Percentiles rank a stretch among this genome's conserved stretches.
phyloP scores from a whole-genome alignment of 768 basidiomycete genomes.

The Phlegmacium glaucopus region DNA sequence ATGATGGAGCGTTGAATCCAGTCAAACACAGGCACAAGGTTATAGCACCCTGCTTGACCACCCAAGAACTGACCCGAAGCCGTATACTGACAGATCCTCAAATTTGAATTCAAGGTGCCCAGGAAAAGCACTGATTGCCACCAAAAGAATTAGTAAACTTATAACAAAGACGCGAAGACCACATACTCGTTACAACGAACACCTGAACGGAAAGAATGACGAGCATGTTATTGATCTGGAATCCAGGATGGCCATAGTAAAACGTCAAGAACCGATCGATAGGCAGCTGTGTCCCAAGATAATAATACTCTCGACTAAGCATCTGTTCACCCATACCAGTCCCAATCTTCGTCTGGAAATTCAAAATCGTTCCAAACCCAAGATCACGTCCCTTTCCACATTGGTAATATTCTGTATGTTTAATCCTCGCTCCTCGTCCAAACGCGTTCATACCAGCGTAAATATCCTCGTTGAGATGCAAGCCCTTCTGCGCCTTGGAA shows the following conservation, averaged over 20 bases:
- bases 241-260: constrained; percentile 99
- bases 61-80: constrained; percentile 67
- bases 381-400: constrained; percentile 99
- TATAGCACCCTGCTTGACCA: constrained; percentile 88
- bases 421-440: constrained; percentile 95
- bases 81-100: constrained; percentile 80
- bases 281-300: constrained; percentile 95
- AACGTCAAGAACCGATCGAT: constrained; percentile 99
- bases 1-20: constrained; percentile 98
- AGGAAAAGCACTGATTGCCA: constrained; percentile 78
- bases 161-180: constrained; percentile 6
- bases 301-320: constrained; percentile 99
- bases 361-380: constrained; percentile 97
- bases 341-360: constrained; percentile 99
- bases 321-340: constrained; percentile 99
- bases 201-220: constrained; percentile 96
- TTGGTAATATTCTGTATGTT: constrained; percentile 99
- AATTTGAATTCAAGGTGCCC: constrained; percentile 83
- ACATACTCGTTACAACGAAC: constrained; percentile 88
- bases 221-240: constrained; percentile 99
- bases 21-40: constrained; percentile 86
- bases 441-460: constrained; percentile 99
- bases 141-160: constrained; percentile 4
- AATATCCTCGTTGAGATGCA: constrained; percentile 99
- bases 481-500: constrained; percentile 97